These are phyloP conservation scores for Rhizopogon sp. DNA, from an alignment of 768 basidiomycete species.

Conservation along the genomic window DNA sequence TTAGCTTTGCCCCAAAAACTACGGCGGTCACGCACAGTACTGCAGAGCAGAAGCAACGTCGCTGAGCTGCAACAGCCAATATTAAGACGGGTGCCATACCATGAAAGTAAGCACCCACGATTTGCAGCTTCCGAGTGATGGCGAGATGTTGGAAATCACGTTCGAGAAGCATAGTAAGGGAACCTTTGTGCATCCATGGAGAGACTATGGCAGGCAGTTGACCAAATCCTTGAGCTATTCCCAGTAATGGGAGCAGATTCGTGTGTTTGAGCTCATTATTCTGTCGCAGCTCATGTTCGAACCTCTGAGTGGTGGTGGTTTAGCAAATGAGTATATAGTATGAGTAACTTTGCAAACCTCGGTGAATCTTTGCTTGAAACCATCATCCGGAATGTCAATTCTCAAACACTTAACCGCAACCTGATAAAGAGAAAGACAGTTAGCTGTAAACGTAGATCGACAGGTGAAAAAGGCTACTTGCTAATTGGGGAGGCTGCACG, in stretches of 20 bases:
- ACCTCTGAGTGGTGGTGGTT: conserved; percentile 4
- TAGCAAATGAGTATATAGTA: neutral
- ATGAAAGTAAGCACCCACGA: conserved; percentile 6
- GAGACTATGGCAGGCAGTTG: conserved; percentile 14
- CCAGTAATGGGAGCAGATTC: conserved; percentile 17
- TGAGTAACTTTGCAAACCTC: neutral
- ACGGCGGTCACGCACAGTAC: neutral
- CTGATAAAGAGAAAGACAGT: conserved; percentile 1
- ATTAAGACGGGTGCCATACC: neutral
- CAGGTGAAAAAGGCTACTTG: neutral
- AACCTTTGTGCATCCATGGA: conserved; percentile 14
- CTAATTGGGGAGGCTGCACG: neutral
- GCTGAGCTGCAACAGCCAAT: neutral
- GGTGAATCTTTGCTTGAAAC: neutral
- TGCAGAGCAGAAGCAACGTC: neutral
- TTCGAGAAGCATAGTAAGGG: conserved; percentile 9
- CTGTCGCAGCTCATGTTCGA: conserved; percentile 14
- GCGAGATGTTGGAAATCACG: neutral
- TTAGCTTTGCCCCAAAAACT: neutral
- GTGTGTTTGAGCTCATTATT: conserved; percentile 14
- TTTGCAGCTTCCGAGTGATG: conserved; percentile 6
- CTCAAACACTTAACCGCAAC: conserved; percentile 1
- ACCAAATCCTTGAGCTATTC: conserved; percentile 15
- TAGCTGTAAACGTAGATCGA: too few relatives aligned
- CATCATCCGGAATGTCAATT: neutral